A percentile compares a stretch with the other conserved stretches of the same genome.
These are phyloP conservation scores for Alternaria postmessia DNA, from an alignment of 2,329 filamentous ascomycete genomes.

Conservation along the genomic window DNA sequence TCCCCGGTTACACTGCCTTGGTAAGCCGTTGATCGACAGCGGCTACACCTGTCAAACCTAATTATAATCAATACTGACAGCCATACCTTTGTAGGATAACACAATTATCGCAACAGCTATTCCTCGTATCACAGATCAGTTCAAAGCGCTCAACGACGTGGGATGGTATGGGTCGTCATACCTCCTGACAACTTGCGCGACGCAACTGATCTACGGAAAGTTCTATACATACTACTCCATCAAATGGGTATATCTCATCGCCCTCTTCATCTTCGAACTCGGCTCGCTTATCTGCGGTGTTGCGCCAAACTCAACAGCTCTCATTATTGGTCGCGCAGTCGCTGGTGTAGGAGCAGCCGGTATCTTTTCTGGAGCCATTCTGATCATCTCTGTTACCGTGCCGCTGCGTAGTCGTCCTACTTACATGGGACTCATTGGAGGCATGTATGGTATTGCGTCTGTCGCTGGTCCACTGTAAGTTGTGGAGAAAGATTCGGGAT, in stretches of 20 bases:
- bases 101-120: constrained; percentile 61
- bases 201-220: constrained; percentile 51
- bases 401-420: constrained; percentile 57
- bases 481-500: neutral
- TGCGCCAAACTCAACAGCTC: constrained; percentile 58
- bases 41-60: neutral
- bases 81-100: constrained; percentile 46
- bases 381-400: constrained; percentile 57
- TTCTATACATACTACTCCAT: constrained; percentile 58
- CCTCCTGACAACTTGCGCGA: constrained; percentile 53
- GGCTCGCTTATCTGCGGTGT: constrained; percentile 62
- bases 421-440: constrained; percentile 60
- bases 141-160: constrained; percentile 56
- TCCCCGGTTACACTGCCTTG: constrained; percentile 2
- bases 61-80: neutral
- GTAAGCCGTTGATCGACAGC: constrained; percentile 9
- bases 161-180: constrained; percentile 57
- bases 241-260: constrained; percentile 58
- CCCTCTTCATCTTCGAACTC: constrained; percentile 60
- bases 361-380: constrained; percentile 59
- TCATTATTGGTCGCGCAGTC: constrained; percentile 62
- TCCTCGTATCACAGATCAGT: constrained; percentile 58
- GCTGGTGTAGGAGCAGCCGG: constrained; percentile 61
- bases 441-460: constrained; percentile 59
- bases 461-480: constrained; percentile 58